Percentiles rank a stretch among this genome's conserved stretches.
phyloP scores from a whole-genome alignment of 208 protist genomes.

The Wallacemonas collosoma region DNA sequence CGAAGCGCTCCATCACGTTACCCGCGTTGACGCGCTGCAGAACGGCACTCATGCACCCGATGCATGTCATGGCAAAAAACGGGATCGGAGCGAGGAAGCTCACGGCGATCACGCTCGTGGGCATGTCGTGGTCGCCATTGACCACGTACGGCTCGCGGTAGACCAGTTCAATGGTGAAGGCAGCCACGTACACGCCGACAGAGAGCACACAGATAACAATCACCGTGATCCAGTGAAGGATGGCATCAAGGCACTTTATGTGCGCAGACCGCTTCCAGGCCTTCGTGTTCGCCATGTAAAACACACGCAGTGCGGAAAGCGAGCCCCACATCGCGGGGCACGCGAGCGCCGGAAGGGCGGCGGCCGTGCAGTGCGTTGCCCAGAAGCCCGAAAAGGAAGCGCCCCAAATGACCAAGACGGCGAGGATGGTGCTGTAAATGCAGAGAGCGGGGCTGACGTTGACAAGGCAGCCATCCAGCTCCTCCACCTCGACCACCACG shows the following conservation, averaged over 20 bases:
- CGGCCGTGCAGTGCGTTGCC: conserved; percentile 43
- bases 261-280: conserved; percentile 12
- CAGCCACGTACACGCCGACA: conserved; percentile 26
- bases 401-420: conserved; percentile 26
- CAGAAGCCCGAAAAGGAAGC: conserved; percentile 43
- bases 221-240: conserved; percentile 30
- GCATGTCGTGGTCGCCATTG: conserved; percentile 11
- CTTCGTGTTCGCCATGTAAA: conserved; percentile 14
- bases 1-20: conserved; percentile 6
- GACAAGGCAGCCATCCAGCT: conserved; percentile 1
- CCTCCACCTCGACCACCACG: conserved; percentile 1
- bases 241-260: conserved; percentile 17
- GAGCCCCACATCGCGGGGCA: conserved; percentile 35
- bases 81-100: conserved; percentile 29
- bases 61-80: conserved; percentile 19
- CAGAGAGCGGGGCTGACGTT: conserved; percentile 30
- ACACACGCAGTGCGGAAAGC: conserved; percentile 20
- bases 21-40: conserved; percentile 12
- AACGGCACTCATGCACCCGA: background rate
- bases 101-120: conserved; percentile 16
- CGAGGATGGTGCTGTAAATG: conserved; percentile 28
- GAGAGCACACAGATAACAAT: conserved; percentile 21
- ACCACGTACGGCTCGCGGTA: conserved; percentile 8
- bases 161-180: conserved; percentile 25
- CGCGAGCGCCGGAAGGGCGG: conserved; percentile 38